Evolutionary conservation across 106 monocot species (phyloP), one percentile per base, ranked within the genome.

Genomic region (Dendrobium chrysotoxum): DNA sequence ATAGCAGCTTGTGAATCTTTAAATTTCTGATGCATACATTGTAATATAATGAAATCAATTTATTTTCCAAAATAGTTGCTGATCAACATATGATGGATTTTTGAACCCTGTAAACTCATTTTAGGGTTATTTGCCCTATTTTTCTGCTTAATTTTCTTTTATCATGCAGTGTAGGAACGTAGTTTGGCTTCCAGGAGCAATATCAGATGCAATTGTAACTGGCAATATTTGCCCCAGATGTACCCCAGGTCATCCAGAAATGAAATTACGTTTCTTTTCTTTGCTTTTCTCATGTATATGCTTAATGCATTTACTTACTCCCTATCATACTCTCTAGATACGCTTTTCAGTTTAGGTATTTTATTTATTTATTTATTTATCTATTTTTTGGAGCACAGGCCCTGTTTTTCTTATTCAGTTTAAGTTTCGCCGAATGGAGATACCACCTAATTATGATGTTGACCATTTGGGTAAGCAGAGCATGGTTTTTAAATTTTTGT

Each of bases 181-280:
- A 40, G 94, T 92, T 75, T 98, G 98, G 98, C 95, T 98, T 72
- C 98, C 98, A 40, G 92, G 91, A 80, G 87, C 98, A 46, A 85
- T 91, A 87, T 89, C 86, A 78, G 98, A 95, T 81, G 98, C 95
- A 79, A 70, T 85, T 88, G 91, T 98, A 15, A 98, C 95, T n/a
- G 88, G 66, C 82, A 75, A 91, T 80, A 72, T 92, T 79, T 98
- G 98, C 54, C 81, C 89, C 40, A 83, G 84, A 46, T 98, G 98
- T 79, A 82, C 71, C 77, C 94, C 98, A 98, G 98, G 95, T 95
- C 42, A 77, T 79, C 35, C 55, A 77, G 0, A 31, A 47, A 54
- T 53, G n/a, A 30, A 53, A 7, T 47, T 25, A 23, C 58, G 28
- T 47, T 41, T n/a, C 18, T 47, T 47, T 42, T 26, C 5, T 66